Evolutionary conservation across 2,329 filamentous ascomycete species (phyloP), one percentile per base, ranked within the genome.

Genomic region (Penicillium polonicum): DNA sequence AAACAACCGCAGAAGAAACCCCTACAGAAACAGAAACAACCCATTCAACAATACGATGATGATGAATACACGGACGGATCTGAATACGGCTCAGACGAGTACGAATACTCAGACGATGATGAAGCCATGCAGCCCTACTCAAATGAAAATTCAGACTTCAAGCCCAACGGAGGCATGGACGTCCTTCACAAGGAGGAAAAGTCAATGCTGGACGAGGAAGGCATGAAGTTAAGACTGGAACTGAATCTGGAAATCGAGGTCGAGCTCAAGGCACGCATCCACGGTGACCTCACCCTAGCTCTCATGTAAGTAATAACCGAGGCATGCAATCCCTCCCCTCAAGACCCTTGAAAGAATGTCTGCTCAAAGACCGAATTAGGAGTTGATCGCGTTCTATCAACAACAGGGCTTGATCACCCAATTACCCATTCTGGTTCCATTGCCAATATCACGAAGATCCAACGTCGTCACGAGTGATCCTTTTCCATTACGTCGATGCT

Each of bases 191-290:
- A 67, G 55, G 58, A 73, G 59, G 63, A 69, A 59, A 65, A 69
- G 43, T 59, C 53, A 23, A 60, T 69, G 33, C 65, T 70, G 36
- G 72, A 74, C 17, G 63, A 76, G 51, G 74, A 77, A 36, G 72
- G 83, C 66, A 75, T 86, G 62, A 80, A 83, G 64, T 65, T 86
- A 72, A 76, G 82, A 64, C 66, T 86, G 61, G 84, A 86, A 64
- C 73, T 86, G 63, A 86, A 86, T 66, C 73, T 86, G 59, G 84
- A 86, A 69, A 84, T 86, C 68, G 84, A 86, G 68, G 79, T 86
- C 54, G 82, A 86, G 67, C 73, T 86, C 46, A 86, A 86, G 76
- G 84, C 84, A n/a, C 85, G 83, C 72, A 86, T 86, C 64, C 83
- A 85, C 62, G 84, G 84, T 74, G 84, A 86, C 66, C 74, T 86